Evolutionary conservation across 441 rosid species (phyloP).

Genomic region (Codiaeum variegatum): DNA sequence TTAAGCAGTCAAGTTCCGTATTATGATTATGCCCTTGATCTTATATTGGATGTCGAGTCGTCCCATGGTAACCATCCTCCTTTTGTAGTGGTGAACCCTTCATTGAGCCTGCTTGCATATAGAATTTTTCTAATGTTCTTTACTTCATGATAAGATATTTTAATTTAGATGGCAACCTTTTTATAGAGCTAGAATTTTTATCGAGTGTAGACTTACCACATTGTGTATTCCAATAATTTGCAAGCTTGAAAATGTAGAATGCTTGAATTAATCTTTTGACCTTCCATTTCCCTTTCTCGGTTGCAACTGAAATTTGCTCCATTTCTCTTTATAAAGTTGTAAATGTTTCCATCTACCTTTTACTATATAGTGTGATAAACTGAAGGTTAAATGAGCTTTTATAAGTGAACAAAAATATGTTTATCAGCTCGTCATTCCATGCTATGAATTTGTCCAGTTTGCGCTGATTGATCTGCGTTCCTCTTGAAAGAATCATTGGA

Average conservation of each 20-base stretch:
- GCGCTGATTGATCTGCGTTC: background rate
- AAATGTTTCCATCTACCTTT: background rate
- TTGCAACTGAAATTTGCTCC: background rate
- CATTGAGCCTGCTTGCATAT: no score
- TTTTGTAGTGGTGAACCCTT: no score
- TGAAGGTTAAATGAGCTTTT: background rate
- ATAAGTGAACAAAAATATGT: background rate
- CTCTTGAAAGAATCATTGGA: background rate
- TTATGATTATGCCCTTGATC: slow-evolving; percentile 85
- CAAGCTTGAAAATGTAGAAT: background rate
- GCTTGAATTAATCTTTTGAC: background rate
- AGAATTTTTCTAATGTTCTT: background rate
- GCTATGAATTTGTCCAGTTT: background rate
- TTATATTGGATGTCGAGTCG: slow-evolving; percentile 80
- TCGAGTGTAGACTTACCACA: background rate
- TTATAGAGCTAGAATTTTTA: background rate
- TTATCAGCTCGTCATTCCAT: background rate
- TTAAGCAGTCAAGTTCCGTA: slow-evolving; percentile 92
- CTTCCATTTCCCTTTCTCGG: background rate
- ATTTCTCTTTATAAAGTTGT: background rate
- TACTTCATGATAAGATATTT: background rate
- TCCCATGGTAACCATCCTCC: slow-evolving; percentile 95
- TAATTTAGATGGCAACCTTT: background rate
- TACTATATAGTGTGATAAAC: no score
- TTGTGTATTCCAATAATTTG: background rate